Percentiles rank a stretch among this genome's conserved stretches.
Evolutionary conservation across 148 eudicot genomes (phyloP).

Genomic region (Nyssa sinensis): DNA sequence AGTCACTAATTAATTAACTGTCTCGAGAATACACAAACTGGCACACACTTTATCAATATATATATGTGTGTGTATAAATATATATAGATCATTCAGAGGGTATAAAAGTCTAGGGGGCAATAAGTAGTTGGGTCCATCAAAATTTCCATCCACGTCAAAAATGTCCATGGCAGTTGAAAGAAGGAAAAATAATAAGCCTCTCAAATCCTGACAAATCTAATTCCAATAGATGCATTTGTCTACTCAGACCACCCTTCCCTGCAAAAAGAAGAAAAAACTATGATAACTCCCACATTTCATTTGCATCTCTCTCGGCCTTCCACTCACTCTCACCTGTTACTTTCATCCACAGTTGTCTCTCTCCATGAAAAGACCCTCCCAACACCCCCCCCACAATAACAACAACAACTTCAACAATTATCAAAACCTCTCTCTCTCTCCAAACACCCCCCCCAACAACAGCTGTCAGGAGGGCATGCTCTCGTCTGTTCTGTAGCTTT

Average conservation of each 20-base stretch:
- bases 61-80: too few species aligned
- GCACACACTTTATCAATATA: too few species aligned
- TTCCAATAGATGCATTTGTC: constrained; percentile 26
- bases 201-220: constrained; percentile 26
- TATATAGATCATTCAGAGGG: background rate
- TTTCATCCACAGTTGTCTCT: constrained; percentile 10
- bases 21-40: too few species aligned
- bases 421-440: too few species aligned
- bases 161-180: constrained; percentile 13
- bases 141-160: constrained; percentile 31
- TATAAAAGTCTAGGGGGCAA: constrained; percentile 18
- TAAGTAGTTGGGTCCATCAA: constrained; percentile 33
- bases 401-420: background rate
- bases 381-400: constrained; percentile 10
- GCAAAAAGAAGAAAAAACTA: constrained; percentile 32
- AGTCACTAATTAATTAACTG: too few species aligned
- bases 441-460: too few species aligned
- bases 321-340: constrained; percentile 14
- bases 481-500: too few species aligned
- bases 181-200: constrained; percentile 17
- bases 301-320: constrained; percentile 7
- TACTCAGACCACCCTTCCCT: constrained; percentile 24
- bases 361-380: constrained; percentile 11
- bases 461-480: too few species aligned
- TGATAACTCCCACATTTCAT: constrained; percentile 35